Percentiles rank a stretch among this genome's conserved stretches.
These are phyloP conservation scores for Poterioochromonas sp. DNA, from an alignment of 352 stramenopile species.

Conservation along the genomic window DNA sequence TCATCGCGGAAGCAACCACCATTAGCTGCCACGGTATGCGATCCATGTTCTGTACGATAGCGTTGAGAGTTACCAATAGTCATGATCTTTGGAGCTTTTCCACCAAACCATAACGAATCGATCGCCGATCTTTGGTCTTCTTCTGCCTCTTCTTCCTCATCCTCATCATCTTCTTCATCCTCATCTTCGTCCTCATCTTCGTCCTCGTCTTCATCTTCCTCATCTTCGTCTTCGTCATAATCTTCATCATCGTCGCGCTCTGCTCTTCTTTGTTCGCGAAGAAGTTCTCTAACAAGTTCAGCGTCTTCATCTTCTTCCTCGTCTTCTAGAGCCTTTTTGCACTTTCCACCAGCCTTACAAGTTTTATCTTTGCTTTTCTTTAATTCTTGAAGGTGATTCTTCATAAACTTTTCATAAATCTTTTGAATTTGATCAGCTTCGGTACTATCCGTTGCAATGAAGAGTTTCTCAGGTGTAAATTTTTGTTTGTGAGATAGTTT, in stretches of 20 bases:
- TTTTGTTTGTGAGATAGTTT: background rate
- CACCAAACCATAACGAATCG: background rate
- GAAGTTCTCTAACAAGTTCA: too few relatives aligned
- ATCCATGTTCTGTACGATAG: conserved; percentile 11
- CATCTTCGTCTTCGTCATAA: background rate
- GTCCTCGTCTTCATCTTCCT: conserved; percentile 20
- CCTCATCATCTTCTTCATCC: conserved; percentile 7
- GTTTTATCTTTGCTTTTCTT: background rate
- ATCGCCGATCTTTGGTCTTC: background rate
- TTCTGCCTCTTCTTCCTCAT: background rate
- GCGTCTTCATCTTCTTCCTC: conserved; percentile 9
- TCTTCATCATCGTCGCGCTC: conserved; percentile 10
- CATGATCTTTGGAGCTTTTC: background rate
- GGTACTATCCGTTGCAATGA: conserved; percentile 2
- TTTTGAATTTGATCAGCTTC: background rate
- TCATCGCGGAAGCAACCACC: conserved; percentile 16
- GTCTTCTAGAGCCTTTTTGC: background rate
- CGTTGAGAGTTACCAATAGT: conserved; percentile 7
- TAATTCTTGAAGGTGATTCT: background rate
- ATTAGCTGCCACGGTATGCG: conserved; percentile 10
- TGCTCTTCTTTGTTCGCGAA: background rate
- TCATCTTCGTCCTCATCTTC: conserved; percentile 23
- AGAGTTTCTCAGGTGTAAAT: background rate
- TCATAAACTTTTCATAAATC: background rate
- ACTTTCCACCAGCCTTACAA: background rate